Percentiles rank a stretch among this genome's conserved stretches.
phyloP scores from a whole-genome alignment of 306 rosid genomes.

The Trifolium pratense region DNA sequence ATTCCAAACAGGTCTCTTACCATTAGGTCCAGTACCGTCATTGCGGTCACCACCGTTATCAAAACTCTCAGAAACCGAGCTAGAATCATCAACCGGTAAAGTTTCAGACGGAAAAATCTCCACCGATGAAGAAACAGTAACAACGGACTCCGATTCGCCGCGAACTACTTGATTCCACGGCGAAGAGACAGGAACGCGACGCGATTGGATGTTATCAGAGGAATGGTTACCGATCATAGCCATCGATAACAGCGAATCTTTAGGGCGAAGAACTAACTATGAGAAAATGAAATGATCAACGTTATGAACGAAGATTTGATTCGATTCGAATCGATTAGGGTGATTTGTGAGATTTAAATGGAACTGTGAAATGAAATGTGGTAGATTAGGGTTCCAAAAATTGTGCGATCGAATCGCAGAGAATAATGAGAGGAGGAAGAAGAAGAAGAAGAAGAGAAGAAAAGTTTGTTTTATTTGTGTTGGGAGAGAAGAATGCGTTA shows the following conservation, averaged over 20 bases:
- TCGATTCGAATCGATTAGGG: background rate
- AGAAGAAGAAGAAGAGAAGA: background rate
- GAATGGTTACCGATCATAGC: slow-evolving; percentile 52
- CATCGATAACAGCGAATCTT: slow-evolving; percentile 29
- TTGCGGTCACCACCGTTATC: slow-evolving; percentile 44
- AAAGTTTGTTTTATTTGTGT: slow-evolving; percentile 23
- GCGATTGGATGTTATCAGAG: slow-evolving; percentile 52
- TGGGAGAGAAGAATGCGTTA: slow-evolving; percentile 42
- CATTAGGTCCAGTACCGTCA: slow-evolving; percentile 53
- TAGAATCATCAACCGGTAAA: slow-evolving; percentile 43
- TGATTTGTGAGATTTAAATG: slow-evolving; percentile 26
- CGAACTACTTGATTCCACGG: slow-evolving; percentile 69
- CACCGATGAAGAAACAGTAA: slow-evolving; percentile 46
- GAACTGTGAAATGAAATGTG: slow-evolving; percentile 27
- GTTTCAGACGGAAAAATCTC: slow-evolving; percentile 41
- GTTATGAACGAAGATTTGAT: slow-evolving; percentile 25
- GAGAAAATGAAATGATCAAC: slow-evolving; percentile 62
- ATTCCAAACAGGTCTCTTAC: slow-evolving; percentile 77
- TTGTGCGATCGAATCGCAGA: slow-evolving; percentile 68
- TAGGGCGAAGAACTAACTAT: slow-evolving; percentile 42
- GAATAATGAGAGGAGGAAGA: background rate
- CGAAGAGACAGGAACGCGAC: slow-evolving; percentile 42
- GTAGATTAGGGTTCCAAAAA: slow-evolving; percentile 59
- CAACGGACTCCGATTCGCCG: slow-evolving; percentile 62
- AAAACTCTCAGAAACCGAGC: slow-evolving; percentile 47